Base-by-base conservation (phyloP, 2,329 filamentous ascomycete species). In the Diaporthe amygdali region DNA sequence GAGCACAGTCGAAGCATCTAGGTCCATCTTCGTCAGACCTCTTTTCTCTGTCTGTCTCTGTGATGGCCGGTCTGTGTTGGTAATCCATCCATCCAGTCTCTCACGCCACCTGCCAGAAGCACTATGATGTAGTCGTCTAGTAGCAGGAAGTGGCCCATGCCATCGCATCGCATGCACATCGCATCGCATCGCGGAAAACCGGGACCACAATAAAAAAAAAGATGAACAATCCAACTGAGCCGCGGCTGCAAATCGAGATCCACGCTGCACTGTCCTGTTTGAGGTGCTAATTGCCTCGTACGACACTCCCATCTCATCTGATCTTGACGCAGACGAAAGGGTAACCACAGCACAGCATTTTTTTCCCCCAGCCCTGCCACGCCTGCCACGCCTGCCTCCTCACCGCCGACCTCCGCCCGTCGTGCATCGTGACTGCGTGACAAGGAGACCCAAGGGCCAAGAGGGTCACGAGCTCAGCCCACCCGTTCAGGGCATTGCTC, bases 181-280 rank as follows among this genome's bases (percentile, higher is more conserved):
- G 22, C 54, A 59, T 30, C 55, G 55, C 56, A 63, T 47, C 59
- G 56, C 56, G 56, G 47, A 46, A 63, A 32, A 47, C 22, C 44
- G 59, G 41, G 41, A 39, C 59, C 59, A 63, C 59, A 63, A n/a
- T n/a, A 63, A 63, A 63, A 47, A 47, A 22, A 20, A 22, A 2
- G 49, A 25, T 34, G 39, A 14, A 32, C 51, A 54, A 47, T 59
- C 41, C 17, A 30, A 46, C 25, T 47, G 39, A 46, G 39, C 56
- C 56, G 39, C 56, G 39, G 41, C 41, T 47, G 41, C 41, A 34
- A 34, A 63, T 25, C 27, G 27, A 41, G 59, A 63, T 63, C 59
- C 59, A 63, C 59, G 59, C 59, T 47, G 59, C 59, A 63, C 59
- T 47, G 59, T 47, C 59, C 59, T 34, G 41, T 46, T 63, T 63